Evolutionary conservation across 805 yeast genomes (phyloP).

Genomic region (Kodamaea kakaduensis): DNA sequence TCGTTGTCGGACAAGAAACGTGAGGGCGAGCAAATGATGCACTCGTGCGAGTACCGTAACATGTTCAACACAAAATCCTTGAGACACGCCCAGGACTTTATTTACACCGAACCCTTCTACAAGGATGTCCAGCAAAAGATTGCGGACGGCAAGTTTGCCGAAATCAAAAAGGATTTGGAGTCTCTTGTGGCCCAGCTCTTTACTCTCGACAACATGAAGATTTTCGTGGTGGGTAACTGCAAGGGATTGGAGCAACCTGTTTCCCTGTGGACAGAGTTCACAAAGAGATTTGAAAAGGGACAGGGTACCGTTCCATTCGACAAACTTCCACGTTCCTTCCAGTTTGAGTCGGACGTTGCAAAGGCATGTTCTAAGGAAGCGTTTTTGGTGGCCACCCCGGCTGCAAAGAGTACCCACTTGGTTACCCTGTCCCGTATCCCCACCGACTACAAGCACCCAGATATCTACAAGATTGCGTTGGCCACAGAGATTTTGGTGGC

Average conservation of each 20-base stretch:
- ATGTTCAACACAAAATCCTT: constrained; percentile 58
- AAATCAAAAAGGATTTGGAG: constrained; percentile 49
- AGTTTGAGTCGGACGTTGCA: constrained; percentile 57
- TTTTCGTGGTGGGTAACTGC: constrained; percentile 70
- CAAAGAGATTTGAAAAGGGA: constrained; percentile 5
- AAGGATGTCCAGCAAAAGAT: constrained; percentile 43
- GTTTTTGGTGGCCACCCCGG: constrained; percentile 66
- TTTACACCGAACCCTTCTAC: constrained; percentile 59
- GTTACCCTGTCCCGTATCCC: constrained; percentile 59
- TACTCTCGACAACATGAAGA: constrained; percentile 55
- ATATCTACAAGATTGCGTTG: constrained; percentile 64
- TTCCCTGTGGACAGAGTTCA: constrained; percentile 49
- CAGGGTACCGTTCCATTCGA: constrained; percentile 12
- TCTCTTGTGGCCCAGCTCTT: constrained; percentile 50
- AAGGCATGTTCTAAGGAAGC: constrained; percentile 49
- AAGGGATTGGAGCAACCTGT: constrained; percentile 51
- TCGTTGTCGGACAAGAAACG: constrained; percentile 61
- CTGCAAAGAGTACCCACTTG: constrained; percentile 77
- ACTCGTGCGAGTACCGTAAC: constrained; percentile 54
- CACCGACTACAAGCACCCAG: constrained; percentile 41
- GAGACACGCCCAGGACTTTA: constrained; percentile 59
- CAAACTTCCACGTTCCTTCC: constrained; percentile 50
- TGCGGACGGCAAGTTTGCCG: constrained; percentile 49
- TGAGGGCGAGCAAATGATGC: constrained; percentile 59
- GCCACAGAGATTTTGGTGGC: constrained; percentile 75